phyloP scores from a whole-genome alignment of 208 protist species.

The Trypanosoma lewisi region DNA sequence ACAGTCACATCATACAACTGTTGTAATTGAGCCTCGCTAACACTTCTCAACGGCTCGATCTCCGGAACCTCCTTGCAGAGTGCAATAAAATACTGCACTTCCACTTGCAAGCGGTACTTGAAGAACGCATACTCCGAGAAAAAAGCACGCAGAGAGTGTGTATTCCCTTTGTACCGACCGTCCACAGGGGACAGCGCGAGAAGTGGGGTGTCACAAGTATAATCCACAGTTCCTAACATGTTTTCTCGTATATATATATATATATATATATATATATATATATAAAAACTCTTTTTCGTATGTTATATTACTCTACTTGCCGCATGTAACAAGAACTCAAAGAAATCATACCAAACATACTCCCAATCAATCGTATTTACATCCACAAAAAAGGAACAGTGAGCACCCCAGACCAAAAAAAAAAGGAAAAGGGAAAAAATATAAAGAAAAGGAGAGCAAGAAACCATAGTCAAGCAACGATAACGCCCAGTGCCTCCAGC shows the following conservation, averaged over 20 bases:
- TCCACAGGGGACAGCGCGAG: slow-evolving; percentile 92
- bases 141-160: slow-evolving; percentile 65
- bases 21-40: slow-evolving; percentile 53
- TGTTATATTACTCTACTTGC: too few relatives aligned
- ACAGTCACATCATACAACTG: slow-evolving; percentile 53
- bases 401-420: too few relatives aligned
- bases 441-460: too few relatives aligned
- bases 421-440: too few relatives aligned
- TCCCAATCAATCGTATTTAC: too few relatives aligned
- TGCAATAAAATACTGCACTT: slow-evolving; percentile 91
- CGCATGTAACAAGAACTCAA: too few relatives aligned
- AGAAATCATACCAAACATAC: too few relatives aligned
- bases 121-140: slow-evolving; percentile 94
- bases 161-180: slow-evolving; percentile 88
- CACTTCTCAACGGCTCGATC: slow-evolving; percentile 47
- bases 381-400: too few relatives aligned
- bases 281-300: too few relatives aligned
- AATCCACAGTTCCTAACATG: slow-evolving; percentile 23
- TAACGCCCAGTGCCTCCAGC: too few relatives aligned
- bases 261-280: slow-evolving; percentile 15
- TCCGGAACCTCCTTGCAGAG: slow-evolving; percentile 61
- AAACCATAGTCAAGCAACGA: too few relatives aligned
- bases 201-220: slow-evolving; percentile 50
- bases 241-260: neutral
- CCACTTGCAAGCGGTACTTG: slow-evolving; percentile 90